These are phyloP conservation scores for Trichoderma sp. DNA, from an alignment of 2,329 filamentous ascomycete species.

Conservation along the genomic window DNA sequence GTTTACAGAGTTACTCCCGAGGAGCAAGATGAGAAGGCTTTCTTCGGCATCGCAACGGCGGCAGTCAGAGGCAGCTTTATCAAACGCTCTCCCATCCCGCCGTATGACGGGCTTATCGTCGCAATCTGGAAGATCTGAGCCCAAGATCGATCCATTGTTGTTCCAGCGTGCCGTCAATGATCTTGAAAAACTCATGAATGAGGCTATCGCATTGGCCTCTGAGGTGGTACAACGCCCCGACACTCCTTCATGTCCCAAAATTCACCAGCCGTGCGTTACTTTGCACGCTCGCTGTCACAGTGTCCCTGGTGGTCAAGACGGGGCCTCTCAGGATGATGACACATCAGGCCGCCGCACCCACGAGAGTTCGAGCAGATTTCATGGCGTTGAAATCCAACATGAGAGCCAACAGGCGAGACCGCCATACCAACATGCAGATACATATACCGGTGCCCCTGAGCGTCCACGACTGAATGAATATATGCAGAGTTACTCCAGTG, in stretches of 20 bases:
- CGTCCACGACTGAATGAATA: constrained; percentile 32
- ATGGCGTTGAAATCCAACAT: constrained; percentile 19
- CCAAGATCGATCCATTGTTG: constrained; percentile 29
- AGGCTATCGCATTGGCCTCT: constrained; percentile 47
- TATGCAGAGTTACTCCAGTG: constrained; percentile 32
- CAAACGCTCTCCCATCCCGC: constrained; percentile 25
- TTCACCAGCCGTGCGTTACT: constrained; percentile 25
- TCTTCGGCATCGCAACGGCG: constrained; percentile 25
- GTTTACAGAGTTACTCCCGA: constrained; percentile 32
- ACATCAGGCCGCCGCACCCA: constrained; percentile 18
- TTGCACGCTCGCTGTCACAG: constrained; percentile 20
- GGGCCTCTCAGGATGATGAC: background rate
- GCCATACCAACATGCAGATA: constrained; percentile 30
- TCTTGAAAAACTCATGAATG: constrained; percentile 49
- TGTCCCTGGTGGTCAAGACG: background rate
- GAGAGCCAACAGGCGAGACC: constrained; percentile 20
- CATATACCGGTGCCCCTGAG: constrained; percentile 27
- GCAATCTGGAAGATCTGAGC: constrained; percentile 27
- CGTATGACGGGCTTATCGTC: constrained; percentile 25
- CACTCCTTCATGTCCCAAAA: constrained; percentile 15
- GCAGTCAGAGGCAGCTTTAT: constrained; percentile 29
- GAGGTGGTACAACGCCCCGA: constrained; percentile 40
- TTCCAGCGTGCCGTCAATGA: constrained; percentile 44
- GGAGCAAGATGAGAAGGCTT: constrained; percentile 16
- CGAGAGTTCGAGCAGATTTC: constrained; percentile 8